phyloP scores from a whole-genome alignment of 2,329 filamentous ascomycete genomes.

The Tympanopsis confertula region DNA sequence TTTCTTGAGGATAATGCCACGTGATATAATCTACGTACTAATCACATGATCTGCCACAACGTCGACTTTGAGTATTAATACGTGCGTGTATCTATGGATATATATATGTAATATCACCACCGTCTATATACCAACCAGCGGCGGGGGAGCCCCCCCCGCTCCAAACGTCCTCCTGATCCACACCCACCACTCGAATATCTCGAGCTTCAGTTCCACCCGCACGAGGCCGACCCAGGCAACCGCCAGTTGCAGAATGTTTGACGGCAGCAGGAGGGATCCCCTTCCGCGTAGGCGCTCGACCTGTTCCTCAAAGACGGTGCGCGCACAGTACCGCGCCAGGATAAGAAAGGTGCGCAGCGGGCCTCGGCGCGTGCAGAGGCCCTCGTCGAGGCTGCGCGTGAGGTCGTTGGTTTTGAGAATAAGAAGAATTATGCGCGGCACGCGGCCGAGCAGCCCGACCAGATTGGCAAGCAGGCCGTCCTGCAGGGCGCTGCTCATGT shows the following conservation, averaged over 20 bases:
- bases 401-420: constrained; percentile 98
- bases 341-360: constrained; percentile 58
- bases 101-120: too few species aligned
- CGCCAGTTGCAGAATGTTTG: constrained; percentile 39
- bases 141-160: background rate
- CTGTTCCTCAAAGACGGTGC: constrained; percentile 54
- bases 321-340: constrained; percentile 55
- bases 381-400: constrained; percentile 87
- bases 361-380: constrained; percentile 61
- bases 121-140: too few species aligned
- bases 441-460: constrained; percentile 75
- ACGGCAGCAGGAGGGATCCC: constrained; percentile 46
- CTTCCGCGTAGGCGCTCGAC: constrained; percentile 40
- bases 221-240: constrained; percentile 46
- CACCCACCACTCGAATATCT: constrained; percentile 52
- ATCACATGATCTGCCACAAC: too few species aligned
- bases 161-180: constrained; percentile 35
- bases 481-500: constrained; percentile 72
- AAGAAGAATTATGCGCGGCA: constrained; percentile 82
- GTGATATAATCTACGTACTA: too few species aligned
- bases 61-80: too few species aligned
- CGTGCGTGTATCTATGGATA: too few species aligned
- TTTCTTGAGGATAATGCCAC: too few species aligned
- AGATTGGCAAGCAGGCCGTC: constrained; percentile 82
- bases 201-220: constrained; percentile 50